A percentile compares a stretch with the other conserved stretches of the same genome.
These are phyloP conservation scores for Citrus medica DNA, from an alignment of 345 rosid species.

Conservation along the genomic window DNA sequence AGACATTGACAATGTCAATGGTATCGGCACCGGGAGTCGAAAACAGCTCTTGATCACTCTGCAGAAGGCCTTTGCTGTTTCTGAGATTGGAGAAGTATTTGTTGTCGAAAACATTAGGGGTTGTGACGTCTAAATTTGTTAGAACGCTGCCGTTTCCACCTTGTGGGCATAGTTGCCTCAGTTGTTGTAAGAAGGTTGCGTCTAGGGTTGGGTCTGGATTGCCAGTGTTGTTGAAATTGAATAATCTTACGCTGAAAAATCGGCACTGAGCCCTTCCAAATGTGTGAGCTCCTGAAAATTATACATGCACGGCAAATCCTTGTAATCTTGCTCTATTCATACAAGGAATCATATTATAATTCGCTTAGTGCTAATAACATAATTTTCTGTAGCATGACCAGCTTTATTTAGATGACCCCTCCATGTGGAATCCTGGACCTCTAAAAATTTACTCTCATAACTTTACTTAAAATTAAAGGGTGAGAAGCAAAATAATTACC, in stretches of 20 bases:
- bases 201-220: slow-evolving; percentile 51
- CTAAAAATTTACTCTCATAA: no score
- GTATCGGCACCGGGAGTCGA: slow-evolving; percentile 48
- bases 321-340: no score
- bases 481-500: neutral
- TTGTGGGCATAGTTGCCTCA: slow-evolving; percentile 48
- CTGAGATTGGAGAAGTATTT: slow-evolving; percentile 52
- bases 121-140: slow-evolving; percentile 40
- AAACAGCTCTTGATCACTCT: slow-evolving; percentile 54
- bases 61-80: slow-evolving; percentile 42
- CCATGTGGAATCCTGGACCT: no score
- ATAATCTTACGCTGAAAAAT: slow-evolving; percentile 31
- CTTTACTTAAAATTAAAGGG: no score
- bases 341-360: no score
- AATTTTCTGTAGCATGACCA: no score
- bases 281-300: slow-evolving; percentile 58
- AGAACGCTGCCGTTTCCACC: slow-evolving; percentile 34
- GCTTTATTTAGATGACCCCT: no score
- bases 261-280: slow-evolving; percentile 54
- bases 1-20: slow-evolving; percentile 35
- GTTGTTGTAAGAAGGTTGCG: slow-evolving; percentile 33
- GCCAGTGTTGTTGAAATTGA: slow-evolving; percentile 42
- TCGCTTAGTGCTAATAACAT: no score
- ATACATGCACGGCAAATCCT: neutral
- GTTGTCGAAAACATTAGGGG: slow-evolving; percentile 49